A percentile compares a stretch with the other conserved stretches of the same genome.
Evolutionary conservation across 805 yeast species (phyloP).

Genomic region (Saccharomycopsis microspora): DNA sequence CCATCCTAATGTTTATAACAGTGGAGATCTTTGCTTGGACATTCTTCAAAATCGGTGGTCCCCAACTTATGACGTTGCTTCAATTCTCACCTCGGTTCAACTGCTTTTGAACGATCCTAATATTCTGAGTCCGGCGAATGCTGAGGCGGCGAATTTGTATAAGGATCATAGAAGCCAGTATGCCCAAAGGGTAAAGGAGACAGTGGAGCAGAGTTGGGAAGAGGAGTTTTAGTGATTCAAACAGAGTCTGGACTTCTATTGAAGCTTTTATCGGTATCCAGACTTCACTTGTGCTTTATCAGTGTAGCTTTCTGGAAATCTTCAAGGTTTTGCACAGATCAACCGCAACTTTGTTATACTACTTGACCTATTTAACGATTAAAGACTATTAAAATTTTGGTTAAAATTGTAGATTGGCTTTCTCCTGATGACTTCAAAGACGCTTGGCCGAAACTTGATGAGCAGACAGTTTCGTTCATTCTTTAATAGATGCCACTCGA

Average conservation of each 20-base stretch:
- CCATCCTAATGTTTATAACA: conserved; percentile 94
- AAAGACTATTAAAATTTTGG: too few relatives aligned
- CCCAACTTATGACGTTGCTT: conserved; percentile 95
- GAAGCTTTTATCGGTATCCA: too few relatives aligned
- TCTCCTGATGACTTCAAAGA: too few relatives aligned
- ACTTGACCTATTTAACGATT: too few relatives aligned
- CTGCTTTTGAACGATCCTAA: conserved; percentile 91
- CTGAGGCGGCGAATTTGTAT: conserved; percentile 91
- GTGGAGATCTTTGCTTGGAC: conserved; percentile 92
- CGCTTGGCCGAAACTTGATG: too few relatives aligned
- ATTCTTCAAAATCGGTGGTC: conserved; percentile 97
- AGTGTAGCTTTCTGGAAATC: too few relatives aligned
- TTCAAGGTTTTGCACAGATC: too few relatives aligned
- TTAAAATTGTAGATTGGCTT: too few relatives aligned
- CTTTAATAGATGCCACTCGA: too few relatives aligned
- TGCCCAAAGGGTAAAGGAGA: conserved; percentile 80
- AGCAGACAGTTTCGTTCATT: too few relatives aligned
- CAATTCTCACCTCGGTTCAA: conserved; percentile 88
- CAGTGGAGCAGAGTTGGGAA: conserved; percentile 94
- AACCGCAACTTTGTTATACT: too few relatives aligned
- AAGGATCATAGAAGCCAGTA: conserved; percentile 93
- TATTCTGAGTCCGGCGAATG: conserved; percentile 94
- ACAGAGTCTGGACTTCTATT: not conserved
- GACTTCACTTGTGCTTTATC: too few relatives aligned
- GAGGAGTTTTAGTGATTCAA: conserved; percentile 36